Evolutionary conservation across 106 monocot species (phyloP), one percentile per base, ranked within the genome.

Genomic region (Dendrobium catenatum): DNA sequence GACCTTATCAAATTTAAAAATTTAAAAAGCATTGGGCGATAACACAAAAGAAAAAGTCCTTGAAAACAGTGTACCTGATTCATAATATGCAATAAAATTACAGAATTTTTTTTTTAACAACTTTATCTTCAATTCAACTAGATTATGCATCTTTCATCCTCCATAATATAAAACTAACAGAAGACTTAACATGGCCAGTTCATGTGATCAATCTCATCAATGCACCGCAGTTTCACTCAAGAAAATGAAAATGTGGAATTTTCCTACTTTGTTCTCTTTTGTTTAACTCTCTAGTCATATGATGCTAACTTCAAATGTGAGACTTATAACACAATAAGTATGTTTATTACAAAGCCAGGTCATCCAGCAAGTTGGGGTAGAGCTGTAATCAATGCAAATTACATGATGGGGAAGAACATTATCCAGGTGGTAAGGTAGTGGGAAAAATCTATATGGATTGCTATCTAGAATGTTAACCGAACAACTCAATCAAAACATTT

Each of bases 81-180:
- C 51, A 51, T 51, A 13, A 51, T 51, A 51, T 51, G 15, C 51
- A 22, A n/a, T 61, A 61, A 61, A 61, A 61, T 74, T 20, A 42
- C 42, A 74, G n/a, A n/a, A n/a, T n/a, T n/a, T n/a, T n/a, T n/a
- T n/a, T n/a, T 42, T 20, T 8, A 74, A 20, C 74, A 74, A 74
- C 20, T n/a, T 44, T 44, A 15, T 33, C 70, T 70, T 70, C 31
- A 70, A 33, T 70, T 4, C 70, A 37, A 7, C 70, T 15, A 20
- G 33, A 37, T 31, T 15, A 70, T 70, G 33, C 70, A 11, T 70
- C 2, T 70, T 37, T 31, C 27, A 10, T 70, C 70, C 33, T 70
- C 70, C 9, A 70, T 37, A 70, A 67, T 15, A 9, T n/a, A 61
- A n/a, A 61, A 61, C 4, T n/a, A 61, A 61, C 61, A 61, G 15